These are phyloP conservation scores for Yamagishiella unicocca DNA, from an alignment of 139 green algal species.

Conservation along the genomic window DNA sequence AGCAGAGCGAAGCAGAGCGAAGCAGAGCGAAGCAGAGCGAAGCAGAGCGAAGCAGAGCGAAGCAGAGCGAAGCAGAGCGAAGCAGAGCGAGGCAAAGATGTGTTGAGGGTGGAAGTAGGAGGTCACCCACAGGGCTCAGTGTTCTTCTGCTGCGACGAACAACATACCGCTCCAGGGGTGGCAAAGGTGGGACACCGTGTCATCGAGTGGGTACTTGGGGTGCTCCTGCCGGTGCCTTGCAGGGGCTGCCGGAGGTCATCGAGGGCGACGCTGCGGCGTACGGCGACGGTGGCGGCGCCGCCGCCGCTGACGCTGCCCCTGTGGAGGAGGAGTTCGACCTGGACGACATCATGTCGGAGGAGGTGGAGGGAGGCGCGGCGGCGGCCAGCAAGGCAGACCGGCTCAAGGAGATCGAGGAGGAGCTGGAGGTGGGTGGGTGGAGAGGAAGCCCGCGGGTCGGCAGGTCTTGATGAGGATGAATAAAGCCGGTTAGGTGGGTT, in stretches of 20 bases:
- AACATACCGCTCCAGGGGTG: too few relatives aligned
- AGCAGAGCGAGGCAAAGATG: too few relatives aligned
- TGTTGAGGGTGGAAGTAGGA: too few relatives aligned
- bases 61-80: too few relatives aligned
- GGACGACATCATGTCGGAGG: conserved; percentile 61
- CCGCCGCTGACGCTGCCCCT: background rate
- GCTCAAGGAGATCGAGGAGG: conserved; percentile 52
- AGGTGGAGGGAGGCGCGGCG: conserved; percentile 36
- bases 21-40: background rate
- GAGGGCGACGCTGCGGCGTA: background rate
- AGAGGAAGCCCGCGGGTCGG: background rate
- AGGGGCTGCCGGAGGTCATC: conserved; percentile 1
- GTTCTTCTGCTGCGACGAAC: too few relatives aligned
- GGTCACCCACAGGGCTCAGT: too few relatives aligned
- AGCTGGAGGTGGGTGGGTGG: conserved; percentile 40
- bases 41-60: background rate
- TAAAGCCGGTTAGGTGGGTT: background rate
- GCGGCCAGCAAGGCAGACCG: conserved; percentile 42
- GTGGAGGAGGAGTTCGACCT: conserved; percentile 70
- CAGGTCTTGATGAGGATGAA: background rate
- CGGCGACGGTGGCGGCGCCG: background rate
- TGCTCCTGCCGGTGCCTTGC: background rate
- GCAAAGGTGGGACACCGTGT: too few relatives aligned
- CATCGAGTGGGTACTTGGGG: too few relatives aligned
- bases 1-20: background rate